phyloP scores from a whole-genome alignment of 768 basidiomycete genomes.

The Phallus indusiatus region DNA sequence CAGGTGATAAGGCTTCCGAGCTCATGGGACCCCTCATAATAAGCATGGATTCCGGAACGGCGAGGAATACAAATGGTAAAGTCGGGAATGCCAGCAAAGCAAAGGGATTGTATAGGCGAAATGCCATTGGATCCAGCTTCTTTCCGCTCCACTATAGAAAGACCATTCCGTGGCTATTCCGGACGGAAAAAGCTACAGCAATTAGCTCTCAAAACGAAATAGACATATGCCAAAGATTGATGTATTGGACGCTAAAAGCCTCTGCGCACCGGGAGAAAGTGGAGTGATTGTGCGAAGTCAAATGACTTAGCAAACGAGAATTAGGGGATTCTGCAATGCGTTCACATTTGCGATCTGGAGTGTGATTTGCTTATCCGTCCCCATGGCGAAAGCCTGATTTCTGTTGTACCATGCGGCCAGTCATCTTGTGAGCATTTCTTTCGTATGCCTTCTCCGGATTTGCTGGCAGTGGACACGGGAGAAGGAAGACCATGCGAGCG shows the following conservation, averaged over 20 bases:
- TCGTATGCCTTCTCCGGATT: not conserved
- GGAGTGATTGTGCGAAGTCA: not conserved
- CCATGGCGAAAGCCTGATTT: not conserved
- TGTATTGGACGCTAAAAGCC: not conserved
- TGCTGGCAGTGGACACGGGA: not conserved
- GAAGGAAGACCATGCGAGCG: no score
- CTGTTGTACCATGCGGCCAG: not conserved
- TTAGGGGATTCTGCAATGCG: not conserved
- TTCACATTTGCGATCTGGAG: not conserved
- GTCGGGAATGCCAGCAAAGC: constrained; percentile 6
- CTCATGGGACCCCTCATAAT: not conserved
- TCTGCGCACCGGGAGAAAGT: not conserved
- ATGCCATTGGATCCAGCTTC: not conserved
- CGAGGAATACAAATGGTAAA: not conserved
- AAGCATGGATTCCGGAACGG: not conserved
- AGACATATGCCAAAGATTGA: not conserved
- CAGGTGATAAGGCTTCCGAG: not conserved
- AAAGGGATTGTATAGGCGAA: not conserved
- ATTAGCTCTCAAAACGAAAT: not conserved
- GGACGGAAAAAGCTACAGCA: not conserved
- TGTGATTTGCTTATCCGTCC: not conserved
- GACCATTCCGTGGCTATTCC: not conserved
- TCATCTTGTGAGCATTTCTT: not conserved
- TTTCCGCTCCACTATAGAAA: not conserved
- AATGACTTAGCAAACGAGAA: not conserved